Evolutionary conservation across 169 alveolate species (phyloP).

Genomic region (Ichthyophthirius multifiliis): DNA sequence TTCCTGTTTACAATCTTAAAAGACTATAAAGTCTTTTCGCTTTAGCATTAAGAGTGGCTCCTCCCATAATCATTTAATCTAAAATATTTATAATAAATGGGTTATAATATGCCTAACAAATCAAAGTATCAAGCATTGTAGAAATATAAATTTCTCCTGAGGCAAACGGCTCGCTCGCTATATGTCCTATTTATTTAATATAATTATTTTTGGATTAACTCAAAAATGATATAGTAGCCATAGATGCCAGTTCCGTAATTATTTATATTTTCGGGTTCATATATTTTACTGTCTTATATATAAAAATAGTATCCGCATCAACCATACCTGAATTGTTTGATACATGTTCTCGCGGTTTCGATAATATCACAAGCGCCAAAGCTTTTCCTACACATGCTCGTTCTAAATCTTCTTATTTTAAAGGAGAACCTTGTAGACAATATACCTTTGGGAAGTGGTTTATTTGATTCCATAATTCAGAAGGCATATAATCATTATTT

Average conservation of each 20-base stretch:
- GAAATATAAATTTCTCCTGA: conserved; percentile 81
- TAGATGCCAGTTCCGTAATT: conserved; percentile 75
- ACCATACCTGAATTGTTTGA: conserved; percentile 44
- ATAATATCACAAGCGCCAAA: conserved; percentile 68
- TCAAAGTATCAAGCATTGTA: conserved; percentile 76
- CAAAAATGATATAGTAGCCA: conserved; percentile 66
- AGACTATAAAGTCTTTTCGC: conserved; percentile 50
- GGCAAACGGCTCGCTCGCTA: conserved; percentile 78
- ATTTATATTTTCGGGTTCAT: conserved; percentile 56
- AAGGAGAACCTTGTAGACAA: conserved; percentile 72
- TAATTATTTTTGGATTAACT: conserved; percentile 51
- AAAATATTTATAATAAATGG: conserved; percentile 72
- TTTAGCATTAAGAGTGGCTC: conserved; percentile 60
- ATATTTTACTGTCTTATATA: conserved; percentile 67
- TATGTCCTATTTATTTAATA: conserved; percentile 60
- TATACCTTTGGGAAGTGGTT: conserved; percentile 78
- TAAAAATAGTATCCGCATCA: conserved; percentile 84
- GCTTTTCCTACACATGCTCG: conserved; percentile 73
- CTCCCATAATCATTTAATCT: conserved; percentile 79
- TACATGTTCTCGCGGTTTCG: conserved; percentile 54
- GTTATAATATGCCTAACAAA: conserved; percentile 78
- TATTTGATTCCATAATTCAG: conserved; percentile 75
- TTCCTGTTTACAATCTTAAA: conserved; percentile 59
- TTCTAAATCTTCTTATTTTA: conserved; percentile 70
- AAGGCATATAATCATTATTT: conserved; percentile 66